Conservation (phyloP, 441 rosid species). For the Arabidopsis hybrid region DNA sequence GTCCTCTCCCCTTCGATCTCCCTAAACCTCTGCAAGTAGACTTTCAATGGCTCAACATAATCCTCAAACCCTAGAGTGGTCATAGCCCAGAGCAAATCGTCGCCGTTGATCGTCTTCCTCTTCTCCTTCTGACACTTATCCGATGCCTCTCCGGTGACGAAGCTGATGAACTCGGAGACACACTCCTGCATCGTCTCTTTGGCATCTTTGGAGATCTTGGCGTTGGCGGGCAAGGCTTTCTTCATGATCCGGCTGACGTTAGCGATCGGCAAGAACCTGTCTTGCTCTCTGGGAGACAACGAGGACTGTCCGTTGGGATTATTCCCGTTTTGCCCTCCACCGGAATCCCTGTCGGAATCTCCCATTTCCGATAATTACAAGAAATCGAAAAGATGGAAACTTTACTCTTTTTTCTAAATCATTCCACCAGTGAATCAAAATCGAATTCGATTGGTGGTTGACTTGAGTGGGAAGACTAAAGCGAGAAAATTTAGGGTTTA, state of each 20-base stretch:
- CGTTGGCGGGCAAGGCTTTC: conserved; percentile 62
- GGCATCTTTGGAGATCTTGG: conserved; percentile 65
- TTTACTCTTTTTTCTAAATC: conserved; percentile 29
- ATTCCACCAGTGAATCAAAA: neutral
- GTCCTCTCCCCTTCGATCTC: conserved; percentile 67
- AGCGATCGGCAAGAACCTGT: conserved; percentile 64
- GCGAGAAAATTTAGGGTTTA: conserved; percentile 31
- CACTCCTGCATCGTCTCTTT: conserved; percentile 69
- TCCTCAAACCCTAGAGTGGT: conserved; percentile 63
- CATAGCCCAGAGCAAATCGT: conserved; percentile 65
- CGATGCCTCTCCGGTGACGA: conserved; percentile 66
- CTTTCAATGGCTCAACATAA: conserved; percentile 60
- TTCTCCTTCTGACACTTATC: conserved; percentile 73
- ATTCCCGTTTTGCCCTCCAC: conserved; percentile 45
- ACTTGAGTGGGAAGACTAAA: conserved; percentile 27
- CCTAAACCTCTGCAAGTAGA: conserved; percentile 60
- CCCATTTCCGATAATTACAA: conserved; percentile 43
- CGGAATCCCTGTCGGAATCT: conserved; percentile 62
- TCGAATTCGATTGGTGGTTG: conserved; percentile 8
- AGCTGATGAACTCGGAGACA: conserved; percentile 67
- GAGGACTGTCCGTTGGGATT: conserved; percentile 44
- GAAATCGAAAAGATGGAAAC: conserved; percentile 7
- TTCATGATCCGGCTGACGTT: conserved; percentile 70
- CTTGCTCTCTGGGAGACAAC: conserved; percentile 59
- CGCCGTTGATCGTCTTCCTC: conserved; percentile 66